Evolutionary conservation across 805 yeast species (phyloP), one percentile per base, ranked within the genome.

Genomic region (Wickerhamiella lipophila): DNA sequence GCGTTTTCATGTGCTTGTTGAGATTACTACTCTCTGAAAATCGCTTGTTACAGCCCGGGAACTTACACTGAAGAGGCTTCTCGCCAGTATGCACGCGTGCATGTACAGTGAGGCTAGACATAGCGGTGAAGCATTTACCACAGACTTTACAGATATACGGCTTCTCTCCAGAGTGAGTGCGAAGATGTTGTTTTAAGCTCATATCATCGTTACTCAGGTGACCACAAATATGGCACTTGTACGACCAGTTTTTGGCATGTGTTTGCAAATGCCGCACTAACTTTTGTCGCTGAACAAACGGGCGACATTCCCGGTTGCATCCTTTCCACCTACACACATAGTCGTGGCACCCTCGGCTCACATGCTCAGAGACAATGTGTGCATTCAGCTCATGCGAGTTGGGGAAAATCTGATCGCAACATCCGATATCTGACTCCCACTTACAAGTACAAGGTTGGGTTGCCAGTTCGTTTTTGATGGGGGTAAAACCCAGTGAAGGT

Each of bases 11-110:
- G 63, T 89, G 98, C 58, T 89, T 89, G 18, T 83, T 79, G 56
- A 89, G 68, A 62, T 89, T 92, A 15, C 94, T 81, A 43, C 89
- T 79, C 63, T 92, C 97, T 52, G 89, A 81, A 60, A 89, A 89
- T 48, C 84, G 65, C 62, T 84, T 87, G 15, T 77, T 80, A 62
- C 98, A 89, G 1, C 59, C 61, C 1, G 92, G 87, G 56, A 75
- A 85, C 16, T 78, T 74, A 65, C 96, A 86, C 45, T 77, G 79
- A 61, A 83, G 92, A 2, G 95, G 95, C 62, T 85, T 83, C 63
- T 86, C 95, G 44, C 96, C 96, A 0, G 95, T 83, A 64, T 89
- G 98, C 1, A 79, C 79, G 52, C 97, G 70, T 42, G 74, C 64
- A 65, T 92, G 97, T 26, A 89, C 85, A 1, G 86, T 81, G 41